Percentiles rank a stretch among this genome's conserved stretches.
Conservation (phyloP, 2,329 filamentous ascomycete genomes). For the Penicillium fuscoglaucum region DNA sequence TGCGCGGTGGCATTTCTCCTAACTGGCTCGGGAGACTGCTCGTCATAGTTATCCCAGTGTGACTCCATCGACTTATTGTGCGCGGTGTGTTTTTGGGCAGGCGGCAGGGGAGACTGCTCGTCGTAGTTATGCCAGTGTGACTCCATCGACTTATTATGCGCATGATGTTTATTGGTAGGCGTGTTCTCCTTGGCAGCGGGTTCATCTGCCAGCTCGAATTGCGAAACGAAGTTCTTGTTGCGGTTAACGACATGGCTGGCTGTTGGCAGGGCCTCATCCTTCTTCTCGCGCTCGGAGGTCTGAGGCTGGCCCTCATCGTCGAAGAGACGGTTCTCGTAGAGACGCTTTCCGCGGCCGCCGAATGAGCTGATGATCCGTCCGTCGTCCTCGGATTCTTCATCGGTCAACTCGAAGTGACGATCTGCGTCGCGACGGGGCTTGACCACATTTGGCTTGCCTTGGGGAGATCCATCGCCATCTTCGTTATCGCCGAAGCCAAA, state of each 20-base stretch:
- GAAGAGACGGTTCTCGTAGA: constrained; percentile 78
- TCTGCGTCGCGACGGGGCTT: constrained; percentile 78
- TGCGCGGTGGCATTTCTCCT: constrained; percentile 26
- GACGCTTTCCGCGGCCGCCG: constrained; percentile 66
- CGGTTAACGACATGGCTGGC: constrained; percentile 73
- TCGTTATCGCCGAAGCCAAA: constrained; percentile 74
- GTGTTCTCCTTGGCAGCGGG: constrained; percentile 39
- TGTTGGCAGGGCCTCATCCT: constrained; percentile 57
- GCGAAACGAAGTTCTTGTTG: constrained; percentile 72
- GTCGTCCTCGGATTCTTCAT: constrained; percentile 61
- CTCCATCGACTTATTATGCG: constrained; percentile 64
- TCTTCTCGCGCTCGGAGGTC: constrained; percentile 19
- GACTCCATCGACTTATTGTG: constrained; percentile 66
- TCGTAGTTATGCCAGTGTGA: constrained; percentile 52
- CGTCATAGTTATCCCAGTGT: constrained; percentile 49
- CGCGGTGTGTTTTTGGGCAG: neutral
- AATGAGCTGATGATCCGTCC: constrained; percentile 47
- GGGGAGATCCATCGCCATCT: constrained; percentile 31
- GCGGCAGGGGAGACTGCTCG: constrained; percentile 23
- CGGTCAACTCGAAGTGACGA: constrained; percentile 78
- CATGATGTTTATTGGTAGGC: constrained; percentile 57
- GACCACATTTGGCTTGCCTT: constrained; percentile 57
- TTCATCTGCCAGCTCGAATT: constrained; percentile 73
- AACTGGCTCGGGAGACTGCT: constrained; percentile 30
- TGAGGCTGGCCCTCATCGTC: constrained; percentile 62